These are phyloP conservation scores for Calonectria multiphialidica DNA, from an alignment of 2,329 filamentous ascomycete genomes.

Conservation along the genomic window DNA sequence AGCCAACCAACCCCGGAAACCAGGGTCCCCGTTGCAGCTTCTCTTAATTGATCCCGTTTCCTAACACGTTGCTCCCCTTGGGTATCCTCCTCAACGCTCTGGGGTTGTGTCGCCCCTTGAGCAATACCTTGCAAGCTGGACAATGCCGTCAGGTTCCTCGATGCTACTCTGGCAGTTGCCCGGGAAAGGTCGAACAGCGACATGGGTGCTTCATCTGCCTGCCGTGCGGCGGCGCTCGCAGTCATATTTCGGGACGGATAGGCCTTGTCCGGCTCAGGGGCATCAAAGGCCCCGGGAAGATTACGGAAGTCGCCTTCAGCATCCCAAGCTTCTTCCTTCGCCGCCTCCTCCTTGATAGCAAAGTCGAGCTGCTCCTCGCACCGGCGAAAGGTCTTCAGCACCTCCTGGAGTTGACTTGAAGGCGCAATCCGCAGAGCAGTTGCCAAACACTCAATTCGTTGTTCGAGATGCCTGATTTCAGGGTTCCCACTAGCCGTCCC, in stretches of 20 bases:
- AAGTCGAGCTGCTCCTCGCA: slow-evolving; percentile 83
- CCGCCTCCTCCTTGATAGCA: slow-evolving; percentile 74
- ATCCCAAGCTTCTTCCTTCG: slow-evolving; percentile 79
- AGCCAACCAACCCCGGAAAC: slow-evolving; percentile 77
- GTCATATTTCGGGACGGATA: slow-evolving; percentile 49
- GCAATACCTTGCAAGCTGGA: slow-evolving; percentile 60
- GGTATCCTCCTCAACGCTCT: slow-evolving; percentile 40
- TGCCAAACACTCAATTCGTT: slow-evolving; percentile 83
- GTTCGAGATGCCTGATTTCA: slow-evolving; percentile 79
- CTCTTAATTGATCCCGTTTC: slow-evolving; percentile 79
- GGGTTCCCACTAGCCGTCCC: slow-evolving; percentile 70
- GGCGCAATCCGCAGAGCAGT: slow-evolving; percentile 82
- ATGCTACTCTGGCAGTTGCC: slow-evolving; percentile 70
- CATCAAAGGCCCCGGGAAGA: slow-evolving; percentile 67
- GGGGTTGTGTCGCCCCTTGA: slow-evolving; percentile 31
- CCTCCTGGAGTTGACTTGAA: slow-evolving; percentile 76
- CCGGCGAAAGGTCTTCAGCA: slow-evolving; percentile 79
- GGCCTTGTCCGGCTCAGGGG: slow-evolving; percentile 39
- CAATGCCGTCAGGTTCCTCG: slow-evolving; percentile 68
- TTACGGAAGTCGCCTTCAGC: slow-evolving; percentile 70
- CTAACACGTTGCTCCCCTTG: slow-evolving; percentile 60
- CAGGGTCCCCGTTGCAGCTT: slow-evolving; percentile 75
- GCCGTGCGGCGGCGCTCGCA: slow-evolving; percentile 49
- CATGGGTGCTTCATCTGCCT: slow-evolving; percentile 70
- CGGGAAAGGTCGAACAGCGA: slow-evolving; percentile 74